phyloP scores from a whole-genome alignment of 2,329 filamentous ascomycete genomes.

The Tolypocladium pustulatum region DNA sequence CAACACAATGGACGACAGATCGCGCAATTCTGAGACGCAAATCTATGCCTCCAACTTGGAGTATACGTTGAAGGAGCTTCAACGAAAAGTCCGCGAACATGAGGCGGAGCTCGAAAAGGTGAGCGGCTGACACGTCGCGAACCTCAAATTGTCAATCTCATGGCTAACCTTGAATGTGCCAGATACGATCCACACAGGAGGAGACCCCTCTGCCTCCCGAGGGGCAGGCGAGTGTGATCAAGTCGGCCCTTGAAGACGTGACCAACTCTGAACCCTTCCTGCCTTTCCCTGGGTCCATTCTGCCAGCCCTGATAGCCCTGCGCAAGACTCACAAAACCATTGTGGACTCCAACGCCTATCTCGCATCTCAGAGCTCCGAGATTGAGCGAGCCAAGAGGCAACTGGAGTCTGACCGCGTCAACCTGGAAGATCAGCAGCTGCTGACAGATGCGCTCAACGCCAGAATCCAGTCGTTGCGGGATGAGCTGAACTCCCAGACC shows the following conservation, averaged over 20 bases:
- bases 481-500: conserved; percentile 44
- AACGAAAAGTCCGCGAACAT: conserved; percentile 44
- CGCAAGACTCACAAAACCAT: conserved; percentile 56
- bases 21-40: conserved; percentile 14
- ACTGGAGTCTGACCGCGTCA: conserved; percentile 39
- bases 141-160: too few relatives aligned
- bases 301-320: conserved; percentile 63
- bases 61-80: conserved; percentile 57
- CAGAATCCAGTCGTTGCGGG: conserved; percentile 49
- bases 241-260: conserved; percentile 54
- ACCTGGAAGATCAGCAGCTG: conserved; percentile 42
- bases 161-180: background rate
- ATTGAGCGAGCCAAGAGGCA: conserved; percentile 32
- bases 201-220: conserved; percentile 15
- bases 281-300: conserved; percentile 53
- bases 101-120: conserved; percentile 39
- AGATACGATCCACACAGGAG: conserved; percentile 17
- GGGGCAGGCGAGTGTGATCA: conserved; percentile 36
- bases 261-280: conserved; percentile 53
- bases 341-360: conserved; percentile 50
- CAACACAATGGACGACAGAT: conserved; percentile 13
- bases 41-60: conserved; percentile 43
- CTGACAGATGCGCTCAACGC: conserved; percentile 42
- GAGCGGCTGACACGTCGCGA: background rate
- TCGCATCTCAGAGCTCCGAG: conserved; percentile 32